phyloP scores from a whole-genome alignment of 108 stramenopile genomes.

The Skeletonema costatum region DNA sequence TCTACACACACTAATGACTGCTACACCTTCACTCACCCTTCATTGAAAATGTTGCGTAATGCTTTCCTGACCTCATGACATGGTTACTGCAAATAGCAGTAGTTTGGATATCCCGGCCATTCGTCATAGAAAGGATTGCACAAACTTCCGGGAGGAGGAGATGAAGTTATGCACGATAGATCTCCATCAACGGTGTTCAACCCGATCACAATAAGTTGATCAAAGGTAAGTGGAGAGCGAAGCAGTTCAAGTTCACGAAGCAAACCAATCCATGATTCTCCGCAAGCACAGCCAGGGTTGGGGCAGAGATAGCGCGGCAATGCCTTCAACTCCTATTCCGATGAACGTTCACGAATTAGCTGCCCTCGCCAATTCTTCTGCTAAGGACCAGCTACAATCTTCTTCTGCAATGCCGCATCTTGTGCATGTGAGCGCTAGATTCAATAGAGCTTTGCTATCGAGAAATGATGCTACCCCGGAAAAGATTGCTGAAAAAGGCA shows the following conservation, averaged over 20 bases:
- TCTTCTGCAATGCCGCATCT: neutral
- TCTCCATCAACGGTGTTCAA: neutral
- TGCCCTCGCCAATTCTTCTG: neutral
- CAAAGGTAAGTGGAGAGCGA: neutral
- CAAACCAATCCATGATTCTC: neutral
- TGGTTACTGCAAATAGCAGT: constrained; percentile 1
- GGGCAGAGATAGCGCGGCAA: neutral
- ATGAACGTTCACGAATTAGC: neutral
- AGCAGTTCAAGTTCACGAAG: neutral
- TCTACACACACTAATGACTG: too few relatives aligned
- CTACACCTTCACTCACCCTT: neutral
- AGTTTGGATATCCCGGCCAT: neutral
- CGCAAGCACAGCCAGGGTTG: neutral
- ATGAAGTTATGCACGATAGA: neutral
- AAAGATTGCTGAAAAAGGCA: neutral
- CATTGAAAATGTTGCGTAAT: constrained; percentile 1
- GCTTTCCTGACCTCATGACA: constrained; percentile 6
- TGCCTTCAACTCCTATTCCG: neutral
- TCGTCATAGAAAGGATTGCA: neutral
- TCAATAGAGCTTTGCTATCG: neutral
- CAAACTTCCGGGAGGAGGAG: neutral
- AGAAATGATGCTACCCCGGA: neutral
- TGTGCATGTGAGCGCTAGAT: neutral
- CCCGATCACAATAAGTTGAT: neutral
- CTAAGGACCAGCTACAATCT: neutral